Evolutionary conservation across 768 basidiomycete genomes (phyloP), one percentile per base, ranked within the genome.

Genomic region (Boletus sp.): DNA sequence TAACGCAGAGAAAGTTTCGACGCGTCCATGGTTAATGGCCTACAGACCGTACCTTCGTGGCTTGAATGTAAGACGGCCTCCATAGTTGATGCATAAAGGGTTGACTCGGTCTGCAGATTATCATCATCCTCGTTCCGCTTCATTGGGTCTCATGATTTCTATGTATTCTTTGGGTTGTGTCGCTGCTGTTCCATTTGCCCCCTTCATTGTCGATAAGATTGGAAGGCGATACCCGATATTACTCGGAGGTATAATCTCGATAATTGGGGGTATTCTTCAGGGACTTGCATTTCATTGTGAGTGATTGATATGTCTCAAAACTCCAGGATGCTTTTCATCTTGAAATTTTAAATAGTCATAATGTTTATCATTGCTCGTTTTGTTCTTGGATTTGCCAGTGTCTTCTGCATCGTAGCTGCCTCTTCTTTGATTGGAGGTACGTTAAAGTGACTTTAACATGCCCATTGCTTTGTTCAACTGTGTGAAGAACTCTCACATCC

Each of bases 81-180:
- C 12, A 18, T 12, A 47, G 14, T 33, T 9, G 47, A 12, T 32
- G 47, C 7, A 18, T n/a, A 29, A n/a, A 30, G 7, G 11, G 4
- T 35, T 47, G 11, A 47, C 47, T 18, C 6, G 18, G n/a, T 35
- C 8, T 11, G 7, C 18, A 47, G 47, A 47, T 12, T 47, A n/a
- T 33, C 10, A 20, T 47, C 18, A 47, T 33, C 47, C 47, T 32
- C 47, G n/a, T 33, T 47, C 47, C 7, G 18, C 47, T 47, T 47
- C 47, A 4, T 20, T 47, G 30, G 47, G 47, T 1, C 32, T 47
- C n/a, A 45, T 58, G 55, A n/a, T 78, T 14, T 73, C 83, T 2
- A 77, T 83, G 63, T 86, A 85, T 63, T 82, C 83, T 1, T 76
- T 86, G n/a, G 85, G 85, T 7, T 79, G 80, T 3, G 77, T 87